These are phyloP conservation scores for Colletotrichum sansevieriae DNA, from an alignment of 2,329 filamentous ascomycete species.

Conservation along the genomic window DNA sequence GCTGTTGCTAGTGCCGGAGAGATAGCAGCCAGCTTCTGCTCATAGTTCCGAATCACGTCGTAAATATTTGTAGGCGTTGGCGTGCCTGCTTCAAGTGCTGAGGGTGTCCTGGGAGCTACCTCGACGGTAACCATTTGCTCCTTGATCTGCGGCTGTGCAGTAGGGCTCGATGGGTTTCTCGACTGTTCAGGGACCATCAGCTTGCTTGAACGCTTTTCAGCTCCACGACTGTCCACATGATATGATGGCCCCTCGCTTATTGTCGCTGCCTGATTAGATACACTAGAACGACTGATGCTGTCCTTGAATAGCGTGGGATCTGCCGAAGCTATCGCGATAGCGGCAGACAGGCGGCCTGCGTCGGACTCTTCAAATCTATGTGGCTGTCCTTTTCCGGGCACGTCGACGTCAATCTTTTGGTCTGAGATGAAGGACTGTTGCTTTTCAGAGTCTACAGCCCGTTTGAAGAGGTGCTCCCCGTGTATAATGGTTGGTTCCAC, in stretches of 20 bases:
- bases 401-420: too few relatives aligned
- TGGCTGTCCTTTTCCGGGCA: too few relatives aligned
- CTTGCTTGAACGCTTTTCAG: conserved; percentile 3
- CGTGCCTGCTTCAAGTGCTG: conserved; percentile 20
- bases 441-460: too few relatives aligned
- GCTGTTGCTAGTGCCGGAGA: not conserved
- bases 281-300: not conserved
- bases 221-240: not conserved
- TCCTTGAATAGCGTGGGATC: not conserved
- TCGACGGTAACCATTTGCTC: conserved; percentile 31
- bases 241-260: not conserved
- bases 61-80: conserved; percentile 39
- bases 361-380: not conserved
- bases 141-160: conserved; percentile 21
- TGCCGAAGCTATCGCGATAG: not conserved
- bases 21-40: conserved; percentile 38
- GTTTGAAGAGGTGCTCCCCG: too few relatives aligned
- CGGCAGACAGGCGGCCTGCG: not conserved
- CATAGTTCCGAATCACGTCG: conserved; percentile 41
- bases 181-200: not conserved
- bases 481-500: too few relatives aligned
- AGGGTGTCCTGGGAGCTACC: not conserved
- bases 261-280: not conserved
- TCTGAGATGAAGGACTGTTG: too few relatives aligned
- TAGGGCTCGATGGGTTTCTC: not conserved